Evolutionary conservation across 2,329 filamentous ascomycete genomes (phyloP).

Genomic region (Lachnellula arida): DNA sequence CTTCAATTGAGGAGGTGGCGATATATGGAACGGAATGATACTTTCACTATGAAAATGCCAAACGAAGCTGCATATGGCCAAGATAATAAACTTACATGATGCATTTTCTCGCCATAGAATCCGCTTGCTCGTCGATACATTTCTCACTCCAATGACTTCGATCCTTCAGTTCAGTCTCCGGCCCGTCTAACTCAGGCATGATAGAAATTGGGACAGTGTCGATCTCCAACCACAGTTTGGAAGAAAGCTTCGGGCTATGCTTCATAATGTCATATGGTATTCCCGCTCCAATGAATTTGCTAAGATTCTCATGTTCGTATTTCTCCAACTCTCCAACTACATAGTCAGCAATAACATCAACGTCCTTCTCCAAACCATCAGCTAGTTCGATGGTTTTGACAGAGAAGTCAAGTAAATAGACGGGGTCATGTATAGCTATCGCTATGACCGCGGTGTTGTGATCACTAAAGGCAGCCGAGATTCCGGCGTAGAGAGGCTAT

Average conservation of each 20-base stretch:
- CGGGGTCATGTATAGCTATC: slow-evolving; percentile 67
- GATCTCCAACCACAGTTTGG: slow-evolving; percentile 69
- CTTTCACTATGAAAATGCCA: no score
- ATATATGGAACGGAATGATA: no score
- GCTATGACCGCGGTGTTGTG: slow-evolving; percentile 53
- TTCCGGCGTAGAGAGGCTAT: slow-evolving; percentile 57
- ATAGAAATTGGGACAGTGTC: slow-evolving; percentile 72
- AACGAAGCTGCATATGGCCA: background rate
- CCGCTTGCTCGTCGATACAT: slow-evolving; percentile 73
- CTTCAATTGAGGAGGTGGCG: no score
- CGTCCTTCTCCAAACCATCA: slow-evolving; percentile 34
- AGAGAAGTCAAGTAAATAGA: slow-evolving; percentile 70
- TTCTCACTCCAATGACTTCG: slow-evolving; percentile 47
- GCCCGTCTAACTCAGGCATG: slow-evolving; percentile 38
- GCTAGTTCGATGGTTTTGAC: slow-evolving; percentile 52
- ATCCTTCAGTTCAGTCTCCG: slow-evolving; percentile 33
- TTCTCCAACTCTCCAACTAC: slow-evolving; percentile 51
- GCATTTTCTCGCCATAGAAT: slow-evolving; percentile 76
- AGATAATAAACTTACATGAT: slow-evolving; percentile 51
- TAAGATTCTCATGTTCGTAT: slow-evolving; percentile 61
- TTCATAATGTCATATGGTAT: slow-evolving; percentile 56
- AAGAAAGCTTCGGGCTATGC: slow-evolving; percentile 60
- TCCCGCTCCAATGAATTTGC: slow-evolving; percentile 73
- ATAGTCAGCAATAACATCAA: slow-evolving; percentile 52
- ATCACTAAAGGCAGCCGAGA: slow-evolving; percentile 51